Base-by-base conservation (phyloP, 1,284 basidiomycete genomes). In the Pisolithus thermaeus region DNA sequence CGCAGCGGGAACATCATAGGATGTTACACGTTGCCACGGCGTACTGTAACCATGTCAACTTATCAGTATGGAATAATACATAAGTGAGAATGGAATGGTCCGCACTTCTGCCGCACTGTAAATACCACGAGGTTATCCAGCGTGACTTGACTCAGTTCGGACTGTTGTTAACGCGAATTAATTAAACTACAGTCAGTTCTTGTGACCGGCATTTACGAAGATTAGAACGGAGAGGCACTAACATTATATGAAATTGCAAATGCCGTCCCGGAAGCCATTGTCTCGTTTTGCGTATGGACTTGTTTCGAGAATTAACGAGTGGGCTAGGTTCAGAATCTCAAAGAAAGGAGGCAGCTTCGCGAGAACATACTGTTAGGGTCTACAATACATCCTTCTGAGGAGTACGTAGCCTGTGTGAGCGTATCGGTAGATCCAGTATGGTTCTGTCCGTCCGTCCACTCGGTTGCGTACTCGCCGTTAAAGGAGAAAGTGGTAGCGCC, bases 211-310 rank as follows among this genome's bases (percentile, higher is more conserved):
- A 20, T 28, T 8, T 22, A 43, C 25, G 22, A 18, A 28, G 23
- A n/a, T 20, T n/a, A 27, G 20, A 44, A 7, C 4, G 28, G 16
- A 36, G 9, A 11, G 41, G 36, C 6, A 44, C 20, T 4, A 40
- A 72, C 72, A 30, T 65, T 56, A 55, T 76, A 76, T 16, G 74
- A 69, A 50, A 76, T 76, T 7, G 73, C 73, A 48, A 76, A 75
- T 4, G 70, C 73, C 39, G 73, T 73, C 3, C 74, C 74, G 42
- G 74, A 72, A 36, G 73, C 73, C 61, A 63, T 70, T 12, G 66
- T 60, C 47, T 71, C 56, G 50, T 75, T 74, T 55, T 74, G 71
- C 1, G 73, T 63, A 55, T 75, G 74, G 16, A 43, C 41, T 43
- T 42, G 7, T 14, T 25, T 20, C 11, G 4, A 25, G 16, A 56